Evolutionary conservation across 495 filamentous ascomycete genomes (phyloP).

Genomic region (Tirmania nivea): DNA sequence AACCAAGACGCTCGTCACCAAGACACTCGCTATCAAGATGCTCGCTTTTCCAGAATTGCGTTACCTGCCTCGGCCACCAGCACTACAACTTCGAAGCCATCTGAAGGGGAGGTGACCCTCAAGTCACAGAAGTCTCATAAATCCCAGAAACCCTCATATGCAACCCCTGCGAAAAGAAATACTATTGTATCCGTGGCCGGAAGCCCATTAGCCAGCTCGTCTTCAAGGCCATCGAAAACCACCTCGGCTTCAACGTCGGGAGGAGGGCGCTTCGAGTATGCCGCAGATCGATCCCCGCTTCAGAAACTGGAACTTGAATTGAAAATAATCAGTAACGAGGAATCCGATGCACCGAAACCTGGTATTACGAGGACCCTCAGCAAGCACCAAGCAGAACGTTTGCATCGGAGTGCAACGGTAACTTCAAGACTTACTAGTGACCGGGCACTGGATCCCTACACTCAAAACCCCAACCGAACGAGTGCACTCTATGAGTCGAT

Average conservation of each 20-base stretch:
- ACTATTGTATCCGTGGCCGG: background rate
- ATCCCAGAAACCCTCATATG: too few relatives aligned
- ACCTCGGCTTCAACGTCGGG: constrained; percentile 10
- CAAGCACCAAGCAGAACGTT: constrained; percentile 13
- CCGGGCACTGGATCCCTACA: background rate
- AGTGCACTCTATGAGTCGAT: background rate
- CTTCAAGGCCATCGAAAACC: constrained; percentile 3
- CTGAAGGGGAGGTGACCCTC: background rate
- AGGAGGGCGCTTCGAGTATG: background rate
- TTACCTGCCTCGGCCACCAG: background rate
- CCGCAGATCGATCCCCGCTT: constrained; percentile 63
- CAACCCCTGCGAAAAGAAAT: background rate
- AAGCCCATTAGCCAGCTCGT: background rate
- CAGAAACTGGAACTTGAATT: constrained; percentile 79
- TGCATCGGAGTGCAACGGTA: constrained; percentile 12
- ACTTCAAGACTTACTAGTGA: constrained; percentile 8
- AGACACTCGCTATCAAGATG: background rate
- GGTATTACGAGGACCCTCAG: constrained; percentile 12
- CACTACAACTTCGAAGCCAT: background rate
- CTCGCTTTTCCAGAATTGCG: background rate
- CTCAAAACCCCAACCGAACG: background rate
- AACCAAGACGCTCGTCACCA: background rate
- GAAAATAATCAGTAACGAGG: constrained; percentile 75
- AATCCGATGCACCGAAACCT: constrained; percentile 38
- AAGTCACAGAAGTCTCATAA: background rate